Evolutionary conservation across 768 basidiomycete genomes (phyloP), one percentile per base, ranked within the genome.

Genomic region (Asterophora parasitica): DNA sequence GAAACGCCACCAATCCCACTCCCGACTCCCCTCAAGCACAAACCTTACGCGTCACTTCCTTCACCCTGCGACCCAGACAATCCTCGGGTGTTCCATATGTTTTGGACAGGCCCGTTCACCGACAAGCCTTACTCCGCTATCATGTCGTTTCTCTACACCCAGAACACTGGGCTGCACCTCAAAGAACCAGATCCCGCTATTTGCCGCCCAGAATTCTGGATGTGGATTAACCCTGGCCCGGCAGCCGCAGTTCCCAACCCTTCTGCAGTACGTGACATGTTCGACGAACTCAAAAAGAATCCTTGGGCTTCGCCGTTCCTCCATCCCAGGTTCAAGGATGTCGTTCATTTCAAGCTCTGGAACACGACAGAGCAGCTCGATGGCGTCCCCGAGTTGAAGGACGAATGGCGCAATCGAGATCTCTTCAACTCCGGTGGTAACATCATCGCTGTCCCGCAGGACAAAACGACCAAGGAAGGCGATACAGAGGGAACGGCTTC

Each of bases 211-310:
- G 82, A 94, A 59, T 88, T 98, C 61, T 97, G 92, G 92, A 67
- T 98, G 41, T 99, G 95, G 95, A 94, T 98, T 63, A 97, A 95
- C 62, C 93, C 95, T 7, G 94, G 92, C n/a, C 92, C 93, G 2
- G 93, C 94, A 11, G 92, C 92, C 0, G 76, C 87, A 9, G 77
- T 92, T 1, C 91, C 92, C 0, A 93, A 94, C 59, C 87, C 89
- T 11, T 76, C 76, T 34, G 95, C 92, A 3, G 65, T 81, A 45
- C 71, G 70, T 20, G 85, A 94, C 60, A 94, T 97, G 92, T 88
- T 79, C 61, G 79, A 82, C 19, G 76, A 82, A 57, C 78, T 98
- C 32, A 84, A 82, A 61, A 67, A 75, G 11, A 98, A 88, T 61
- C 91, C 93, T 1, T 99, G 95, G 95, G 85, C 92, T 2, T 82